Conservation (phyloP, 1,284 basidiomycete genomes). For the Heterobasidion annosum region DNA sequence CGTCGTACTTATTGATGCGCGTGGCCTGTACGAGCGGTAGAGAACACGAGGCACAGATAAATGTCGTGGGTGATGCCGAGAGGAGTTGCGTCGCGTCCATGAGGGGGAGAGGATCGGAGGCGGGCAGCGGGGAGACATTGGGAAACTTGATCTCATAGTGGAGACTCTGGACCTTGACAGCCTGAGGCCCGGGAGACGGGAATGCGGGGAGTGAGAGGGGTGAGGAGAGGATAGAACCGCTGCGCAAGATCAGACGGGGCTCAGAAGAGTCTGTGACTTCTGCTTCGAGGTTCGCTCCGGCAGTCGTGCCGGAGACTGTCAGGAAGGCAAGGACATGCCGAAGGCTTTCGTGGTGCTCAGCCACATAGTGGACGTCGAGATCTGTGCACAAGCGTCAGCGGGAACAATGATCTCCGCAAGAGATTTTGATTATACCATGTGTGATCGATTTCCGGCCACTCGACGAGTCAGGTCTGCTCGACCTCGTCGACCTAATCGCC, state of each 20-base stretch:
- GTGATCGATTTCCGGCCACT: constrained; percentile 12
- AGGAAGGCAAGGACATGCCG: constrained; percentile 68
- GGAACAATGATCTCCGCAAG: not conserved
- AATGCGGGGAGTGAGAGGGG: constrained; percentile 60
- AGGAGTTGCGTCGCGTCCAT: constrained; percentile 65
- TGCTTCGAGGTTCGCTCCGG: constrained; percentile 45
- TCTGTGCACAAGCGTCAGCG: not conserved
- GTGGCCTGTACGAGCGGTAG: constrained; percentile 55
- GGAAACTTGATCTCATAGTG: constrained; percentile 14
- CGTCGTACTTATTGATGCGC: constrained; percentile 50
- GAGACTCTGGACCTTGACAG: constrained; percentile 31
- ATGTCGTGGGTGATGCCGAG: constrained; percentile 43
- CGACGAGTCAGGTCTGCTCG: constrained; percentile 19
- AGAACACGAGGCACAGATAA: constrained; percentile 69
- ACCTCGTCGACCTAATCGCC: constrained; percentile 11
- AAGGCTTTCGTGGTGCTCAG: constrained; percentile 79
- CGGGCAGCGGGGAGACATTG: constrained; percentile 9
- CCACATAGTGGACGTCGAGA: constrained; percentile 62
- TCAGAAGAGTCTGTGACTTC: constrained; percentile 48
- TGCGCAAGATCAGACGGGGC: constrained; percentile 45
- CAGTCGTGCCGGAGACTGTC: constrained; percentile 34
- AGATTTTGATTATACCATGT: not conserved
- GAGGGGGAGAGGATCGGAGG: constrained; percentile 30
- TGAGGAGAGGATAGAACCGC: constrained; percentile 44
- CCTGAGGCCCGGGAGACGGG: constrained; percentile 50